Evolutionary conservation across 441 rosid species (phyloP), one percentile per base, ranked within the genome.

Genomic region (Erysimum cheiri): DNA sequence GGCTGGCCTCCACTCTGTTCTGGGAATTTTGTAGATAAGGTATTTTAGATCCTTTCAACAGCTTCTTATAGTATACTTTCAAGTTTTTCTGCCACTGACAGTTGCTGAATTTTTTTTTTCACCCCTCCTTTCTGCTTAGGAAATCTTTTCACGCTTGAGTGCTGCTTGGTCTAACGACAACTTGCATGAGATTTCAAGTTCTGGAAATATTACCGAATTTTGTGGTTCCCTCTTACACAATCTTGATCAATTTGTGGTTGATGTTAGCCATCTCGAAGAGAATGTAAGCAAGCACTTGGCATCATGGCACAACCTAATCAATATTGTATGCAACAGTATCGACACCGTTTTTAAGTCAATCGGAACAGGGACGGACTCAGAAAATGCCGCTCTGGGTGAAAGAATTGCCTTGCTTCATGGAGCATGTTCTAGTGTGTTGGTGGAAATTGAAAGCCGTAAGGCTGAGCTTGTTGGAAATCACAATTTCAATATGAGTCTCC

Each of bases 361-460:
- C 55, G 87, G 77, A 70, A 78, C 79, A 40, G 88, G 85, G 64
- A 88, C 80, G 43, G 91, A 85, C 44, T 77, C 41, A 72, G 97
- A 92, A 79, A 81, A 79, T 80, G 64, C 71, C 64, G 70, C 64
- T 39, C 36, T 92, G 84, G 83, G 72, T 69, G 81, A 80, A 76
- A 90, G 79, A 74, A 69, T 85, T 62, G 69, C 80, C 64, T 74
- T 87, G 73, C 97, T 96, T 67, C 81, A 81, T 77, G 93, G 90
- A 71, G 92, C 91, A 43, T 88, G 93, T 80, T 76, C 81, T 70
- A 81, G 76, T 76, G 78, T 84, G 37, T 67, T 90, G 67, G 60
- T 70, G 70, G 99, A 93, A 85, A 88, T 94, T 72, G 96, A 85
- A 70, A 89, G 80, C 64, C 80, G 64, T 64, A 85, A 80, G 71